Conservation (phyloP, 139 green algal genomes). For the Chara braunii region DNA sequence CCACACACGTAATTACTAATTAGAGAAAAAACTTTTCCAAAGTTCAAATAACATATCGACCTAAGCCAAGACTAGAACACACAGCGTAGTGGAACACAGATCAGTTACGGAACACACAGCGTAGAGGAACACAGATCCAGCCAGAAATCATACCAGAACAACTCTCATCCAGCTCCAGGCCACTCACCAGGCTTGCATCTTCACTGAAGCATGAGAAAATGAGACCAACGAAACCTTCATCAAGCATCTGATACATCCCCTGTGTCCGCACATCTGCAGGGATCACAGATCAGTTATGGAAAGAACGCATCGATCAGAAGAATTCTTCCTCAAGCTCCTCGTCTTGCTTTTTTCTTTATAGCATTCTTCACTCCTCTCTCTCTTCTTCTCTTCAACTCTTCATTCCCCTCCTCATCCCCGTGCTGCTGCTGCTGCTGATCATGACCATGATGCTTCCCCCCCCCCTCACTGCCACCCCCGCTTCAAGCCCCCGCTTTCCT, state of each 20-base stretch:
- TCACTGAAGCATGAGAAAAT: constrained; percentile 74
- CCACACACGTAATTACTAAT: too few relatives aligned
- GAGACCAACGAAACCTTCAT: constrained; percentile 66
- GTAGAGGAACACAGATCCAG: too few relatives aligned
- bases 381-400: background rate
- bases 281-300: too few relatives aligned
- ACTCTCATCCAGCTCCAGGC: background rate
- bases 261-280: constrained; percentile 41
- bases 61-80: too few relatives aligned
- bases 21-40: too few relatives aligned
- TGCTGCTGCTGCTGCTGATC: background rate
- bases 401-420: background rate
- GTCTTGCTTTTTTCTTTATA: too few relatives aligned
- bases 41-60: too few relatives aligned
- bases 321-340: too few relatives aligned
- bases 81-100: too few relatives aligned
- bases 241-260: constrained; percentile 70
- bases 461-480: background rate
- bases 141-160: background rate
- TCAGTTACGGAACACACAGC: too few relatives aligned
- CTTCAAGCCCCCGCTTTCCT: background rate
- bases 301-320: too few relatives aligned
- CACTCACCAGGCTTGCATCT: constrained; percentile 13
- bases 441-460: background rate
- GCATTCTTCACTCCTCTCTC: background rate